Evolutionary conservation across 2,329 filamentous ascomycete genomes (phyloP), one percentile per base, ranked within the genome.

Genomic region (Talaromyces verruculosus): DNA sequence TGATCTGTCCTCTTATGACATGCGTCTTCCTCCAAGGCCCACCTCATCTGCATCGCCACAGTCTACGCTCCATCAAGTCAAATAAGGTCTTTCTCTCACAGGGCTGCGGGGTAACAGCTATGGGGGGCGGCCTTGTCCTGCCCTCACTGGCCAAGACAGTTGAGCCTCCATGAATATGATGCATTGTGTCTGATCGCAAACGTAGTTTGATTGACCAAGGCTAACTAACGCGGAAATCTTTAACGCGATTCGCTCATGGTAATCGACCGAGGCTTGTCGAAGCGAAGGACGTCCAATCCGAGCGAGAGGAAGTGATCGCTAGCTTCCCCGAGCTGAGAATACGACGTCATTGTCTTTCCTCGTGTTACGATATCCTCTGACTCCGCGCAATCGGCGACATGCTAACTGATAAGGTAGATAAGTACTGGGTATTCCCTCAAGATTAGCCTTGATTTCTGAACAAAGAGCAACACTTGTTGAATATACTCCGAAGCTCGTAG

Each of bases 21-120:
- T 35, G 11, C 19, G 30, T 57, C 53, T 57, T 25, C 39, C 17
- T 35, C 19, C 59, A 35, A 35, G 59, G 30, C 59, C 59, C 59
- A 61, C 59, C 43, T 51, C 30, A 25, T 37, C 33, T 25, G 61
- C 61, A 63, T 63, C 25, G 61, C 61, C 61, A 63, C 61, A 63
- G 15, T n/a, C 10, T 30, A 25, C 30, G 4, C 22, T 61, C 33
- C n/a, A 57, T 57, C 53, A 37, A 53, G 39, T 37, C 33, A 53
- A 41, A 35, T 8, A 47, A 35, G 13, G 25, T 4, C n/a, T 7
- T 37, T 37, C 30, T 63, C 17, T 41, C 47, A 19, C 61, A 63
- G 47, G 61, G 35, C 47, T 63, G 61, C 61, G 61, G 61, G 61
- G 61, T 37, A 30, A 30, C 47, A 49, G 2, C 33, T 28, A 51